phyloP scores from a whole-genome alignment of 805 yeast species.

The Candida taoyuanica region DNA sequence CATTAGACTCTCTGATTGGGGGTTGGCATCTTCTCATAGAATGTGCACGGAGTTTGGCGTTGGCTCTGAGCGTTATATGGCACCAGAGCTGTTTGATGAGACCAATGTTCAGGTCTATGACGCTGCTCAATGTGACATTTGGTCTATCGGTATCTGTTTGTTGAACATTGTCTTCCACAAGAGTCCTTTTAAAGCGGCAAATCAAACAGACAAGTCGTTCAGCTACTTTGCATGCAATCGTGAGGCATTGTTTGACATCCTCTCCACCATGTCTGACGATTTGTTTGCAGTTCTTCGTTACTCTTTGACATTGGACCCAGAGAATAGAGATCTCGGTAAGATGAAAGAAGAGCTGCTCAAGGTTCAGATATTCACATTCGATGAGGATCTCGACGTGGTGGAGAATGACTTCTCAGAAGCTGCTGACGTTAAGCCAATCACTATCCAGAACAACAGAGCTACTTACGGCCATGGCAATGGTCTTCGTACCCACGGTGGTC shows the following conservation, averaged over 20 bases:
- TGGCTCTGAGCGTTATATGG: constrained; percentile 91
- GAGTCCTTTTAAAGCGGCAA: constrained; percentile 81
- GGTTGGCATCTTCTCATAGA: constrained; percentile 51
- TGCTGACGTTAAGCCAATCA: constrained; percentile 20
- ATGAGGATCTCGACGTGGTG: constrained; percentile 57
- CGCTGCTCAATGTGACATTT: constrained; percentile 77
- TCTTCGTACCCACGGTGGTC: constrained; percentile 14
- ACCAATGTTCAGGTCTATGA: constrained; percentile 55
- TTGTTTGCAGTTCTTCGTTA: constrained; percentile 78
- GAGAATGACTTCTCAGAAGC: constrained; percentile 34
- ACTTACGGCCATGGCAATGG: constrained; percentile 12
- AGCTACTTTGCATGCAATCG: constrained; percentile 81
- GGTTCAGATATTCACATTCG: constrained; percentile 72
- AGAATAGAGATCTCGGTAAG: constrained; percentile 62
- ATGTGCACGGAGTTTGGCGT: constrained; percentile 72
- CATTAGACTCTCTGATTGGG: constrained; percentile 72
- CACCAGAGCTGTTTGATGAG: constrained; percentile 80
- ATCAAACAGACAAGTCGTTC: constrained; percentile 75
- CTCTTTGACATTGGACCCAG: constrained; percentile 80
- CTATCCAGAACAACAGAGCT: constrained; percentile 11
- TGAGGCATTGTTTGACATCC: constrained; percentile 87
- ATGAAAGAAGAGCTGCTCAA: constrained; percentile 58
- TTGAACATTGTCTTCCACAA: constrained; percentile 83
- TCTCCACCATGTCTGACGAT: constrained; percentile 83
- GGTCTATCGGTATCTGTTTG: constrained; percentile 85